Evolutionary conservation across 2,329 filamentous ascomycete species (phyloP).

Genomic region (Samsoniella hepiali): DNA sequence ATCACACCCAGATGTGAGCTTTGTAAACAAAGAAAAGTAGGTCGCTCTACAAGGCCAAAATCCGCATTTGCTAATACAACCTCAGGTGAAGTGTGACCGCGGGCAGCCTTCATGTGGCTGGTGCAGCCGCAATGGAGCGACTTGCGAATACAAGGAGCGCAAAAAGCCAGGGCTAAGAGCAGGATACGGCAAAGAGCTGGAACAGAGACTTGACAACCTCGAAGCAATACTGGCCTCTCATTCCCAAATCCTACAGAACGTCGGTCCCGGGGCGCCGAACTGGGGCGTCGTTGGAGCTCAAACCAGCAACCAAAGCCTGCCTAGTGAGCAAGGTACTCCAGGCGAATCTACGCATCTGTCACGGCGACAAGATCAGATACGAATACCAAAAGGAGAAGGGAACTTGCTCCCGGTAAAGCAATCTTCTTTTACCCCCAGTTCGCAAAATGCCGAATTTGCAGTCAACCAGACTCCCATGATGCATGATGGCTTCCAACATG

Average conservation of each 20-base stretch:
- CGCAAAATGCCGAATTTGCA: slow-evolving; percentile 49
- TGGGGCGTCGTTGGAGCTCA: slow-evolving; percentile 15
- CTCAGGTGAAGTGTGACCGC: slow-evolving; percentile 70
- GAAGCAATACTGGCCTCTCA: slow-evolving; percentile 65
- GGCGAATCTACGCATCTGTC: slow-evolving; percentile 47
- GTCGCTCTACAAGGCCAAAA: background rate
- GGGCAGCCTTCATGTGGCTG: slow-evolving; percentile 69
- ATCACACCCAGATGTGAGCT: slow-evolving; percentile 61
- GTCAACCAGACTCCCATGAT: slow-evolving; percentile 45
- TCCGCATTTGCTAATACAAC: slow-evolving; percentile 19
- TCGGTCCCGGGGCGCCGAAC: slow-evolving; percentile 40
- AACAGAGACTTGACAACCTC: slow-evolving; percentile 67
- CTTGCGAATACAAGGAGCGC: slow-evolving; percentile 66
- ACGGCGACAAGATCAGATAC: slow-evolving; percentile 46
- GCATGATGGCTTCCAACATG: slow-evolving; percentile 50
- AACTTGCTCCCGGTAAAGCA: slow-evolving; percentile 60
- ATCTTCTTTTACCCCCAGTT: slow-evolving; percentile 44
- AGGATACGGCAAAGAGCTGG: slow-evolving; percentile 69
- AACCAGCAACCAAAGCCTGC: slow-evolving; percentile 46
- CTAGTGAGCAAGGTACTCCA: slow-evolving; percentile 56
- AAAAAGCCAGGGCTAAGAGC: slow-evolving; percentile 65
- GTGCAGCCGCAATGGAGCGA: slow-evolving; percentile 61
- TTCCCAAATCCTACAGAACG: slow-evolving; percentile 62
- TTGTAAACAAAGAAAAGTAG: slow-evolving; percentile 77
- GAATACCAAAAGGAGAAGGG: slow-evolving; percentile 55